Percentiles rank a stretch among this genome's conserved stretches.
Evolutionary conservation across 73 alveolate genomes (phyloP).

Genomic region (Halteria grandinella): DNA sequence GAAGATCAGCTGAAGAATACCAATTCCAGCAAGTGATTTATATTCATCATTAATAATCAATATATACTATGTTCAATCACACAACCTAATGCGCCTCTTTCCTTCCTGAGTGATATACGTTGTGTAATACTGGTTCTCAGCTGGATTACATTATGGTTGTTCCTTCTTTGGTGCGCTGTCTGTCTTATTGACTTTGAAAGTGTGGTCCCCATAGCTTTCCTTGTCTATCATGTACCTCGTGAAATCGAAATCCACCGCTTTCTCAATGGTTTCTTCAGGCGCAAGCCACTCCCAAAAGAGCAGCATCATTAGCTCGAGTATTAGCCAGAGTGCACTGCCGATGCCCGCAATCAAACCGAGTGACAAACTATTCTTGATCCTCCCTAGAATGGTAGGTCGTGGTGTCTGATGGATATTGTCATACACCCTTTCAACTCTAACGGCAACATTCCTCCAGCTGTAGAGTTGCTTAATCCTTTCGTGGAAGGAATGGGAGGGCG

Average conservation of each 20-base stretch:
- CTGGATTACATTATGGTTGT: no score
- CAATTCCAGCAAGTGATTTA: no score
- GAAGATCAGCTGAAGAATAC: no score
- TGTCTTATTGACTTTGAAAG: constrained; percentile 7
- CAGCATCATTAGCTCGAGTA: constrained; percentile 51
- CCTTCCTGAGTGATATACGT: no score
- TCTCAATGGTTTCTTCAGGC: constrained; percentile 56
- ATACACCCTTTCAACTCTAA: constrained; percentile 94
- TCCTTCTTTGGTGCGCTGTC: no score
- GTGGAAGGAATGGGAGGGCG: constrained; percentile 69
- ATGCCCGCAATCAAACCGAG: constrained; percentile 21
- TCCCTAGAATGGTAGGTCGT: constrained; percentile 12
- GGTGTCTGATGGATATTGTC: constrained; percentile 12
- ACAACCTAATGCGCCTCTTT: no score
- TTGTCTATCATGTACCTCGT: not conserved
- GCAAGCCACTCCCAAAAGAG: constrained; percentile 31
- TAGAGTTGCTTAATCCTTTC: constrained; percentile 84
- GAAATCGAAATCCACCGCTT: constrained; percentile 53
- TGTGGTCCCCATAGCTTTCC: constrained; percentile 15
- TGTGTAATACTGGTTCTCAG: no score
- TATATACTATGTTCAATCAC: no score
- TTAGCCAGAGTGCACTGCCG: not conserved
- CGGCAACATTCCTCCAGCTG: constrained; percentile 96
- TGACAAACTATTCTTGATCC: not conserved
- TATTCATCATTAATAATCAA: no score